These are phyloP conservation scores for Talaromyces sp. DNA, from an alignment of 2,329 filamentous ascomycete genomes.

Conservation along the genomic window DNA sequence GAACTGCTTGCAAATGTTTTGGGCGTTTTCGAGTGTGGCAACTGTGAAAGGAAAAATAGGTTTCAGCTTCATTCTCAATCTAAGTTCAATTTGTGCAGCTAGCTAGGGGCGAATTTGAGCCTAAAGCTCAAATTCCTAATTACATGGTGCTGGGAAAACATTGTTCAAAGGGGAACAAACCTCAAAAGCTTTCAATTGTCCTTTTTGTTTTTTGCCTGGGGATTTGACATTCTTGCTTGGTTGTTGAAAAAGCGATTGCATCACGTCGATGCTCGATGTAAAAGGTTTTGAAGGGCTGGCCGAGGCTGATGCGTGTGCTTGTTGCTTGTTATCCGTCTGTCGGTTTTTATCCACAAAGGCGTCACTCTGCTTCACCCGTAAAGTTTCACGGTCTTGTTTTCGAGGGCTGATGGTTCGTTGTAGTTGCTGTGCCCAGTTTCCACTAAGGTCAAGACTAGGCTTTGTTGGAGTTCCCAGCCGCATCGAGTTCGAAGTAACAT, in stretches of 20 bases:
- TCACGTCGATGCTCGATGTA: slow-evolving; percentile 85
- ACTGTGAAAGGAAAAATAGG: slow-evolving; percentile 53
- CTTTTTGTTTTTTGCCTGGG: slow-evolving; percentile 50
- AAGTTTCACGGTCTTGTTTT: slow-evolving; percentile 77
- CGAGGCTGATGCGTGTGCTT: slow-evolving; percentile 13
- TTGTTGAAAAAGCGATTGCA: slow-evolving; percentile 87
- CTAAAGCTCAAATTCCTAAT: slow-evolving; percentile 14
- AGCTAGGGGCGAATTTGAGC: slow-evolving; percentile 17
- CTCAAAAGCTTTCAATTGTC: slow-evolving; percentile 69
- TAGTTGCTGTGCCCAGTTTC: slow-evolving; percentile 91
- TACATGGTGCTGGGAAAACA: slow-evolving; percentile 19
- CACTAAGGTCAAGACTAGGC: slow-evolving; percentile 54
- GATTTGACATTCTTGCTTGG: slow-evolving; percentile 45
- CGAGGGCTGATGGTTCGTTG: slow-evolving; percentile 90
- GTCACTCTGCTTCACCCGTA: slow-evolving; percentile 61
- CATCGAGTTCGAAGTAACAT: slow-evolving; percentile 32
- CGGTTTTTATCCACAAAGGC: slow-evolving; percentile 47
- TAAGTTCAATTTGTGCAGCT: slow-evolving; percentile 35
- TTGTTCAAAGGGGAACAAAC: slow-evolving; percentile 62
- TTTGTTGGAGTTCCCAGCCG: slow-evolving; percentile 49
- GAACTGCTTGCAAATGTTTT: slow-evolving; percentile 62
- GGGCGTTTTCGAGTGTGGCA: slow-evolving; percentile 75
- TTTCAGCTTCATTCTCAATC: slow-evolving; percentile 32
- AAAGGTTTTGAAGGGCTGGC: slow-evolving; percentile 56
- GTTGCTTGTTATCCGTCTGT: slow-evolving; percentile 29